phyloP scores from a whole-genome alignment of 2,329 filamentous ascomycete genomes.

The Falciphora oryzae region DNA sequence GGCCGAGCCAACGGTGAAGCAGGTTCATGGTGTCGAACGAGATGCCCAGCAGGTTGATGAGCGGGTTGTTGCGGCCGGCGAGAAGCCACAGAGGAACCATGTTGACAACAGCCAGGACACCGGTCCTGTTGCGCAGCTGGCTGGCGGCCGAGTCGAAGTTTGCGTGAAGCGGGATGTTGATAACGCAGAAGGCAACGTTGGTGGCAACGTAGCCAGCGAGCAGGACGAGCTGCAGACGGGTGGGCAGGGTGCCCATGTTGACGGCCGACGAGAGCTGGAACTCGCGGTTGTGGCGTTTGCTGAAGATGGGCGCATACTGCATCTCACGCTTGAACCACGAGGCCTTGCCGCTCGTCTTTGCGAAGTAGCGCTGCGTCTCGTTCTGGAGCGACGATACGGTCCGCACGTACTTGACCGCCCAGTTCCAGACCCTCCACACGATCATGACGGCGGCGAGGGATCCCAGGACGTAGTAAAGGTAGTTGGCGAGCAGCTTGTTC shows the following conservation, averaged over 20 bases:
- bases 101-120: constrained; percentile 66
- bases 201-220: constrained; percentile 61
- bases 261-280: constrained; percentile 55
- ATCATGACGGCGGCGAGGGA: constrained; percentile 58
- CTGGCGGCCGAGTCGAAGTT: constrained; percentile 37
- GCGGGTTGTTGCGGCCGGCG: constrained; percentile 71
- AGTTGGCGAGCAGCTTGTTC: constrained; percentile 53
- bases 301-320: constrained; percentile 64
- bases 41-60: constrained; percentile 65
- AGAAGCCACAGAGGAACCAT: constrained; percentile 72
- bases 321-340: constrained; percentile 64
- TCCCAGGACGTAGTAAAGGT: constrained; percentile 59
- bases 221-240: constrained; percentile 69
- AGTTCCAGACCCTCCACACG: constrained; percentile 58
- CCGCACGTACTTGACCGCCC: constrained; percentile 62
- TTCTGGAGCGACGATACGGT: constrained; percentile 71
- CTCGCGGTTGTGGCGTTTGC: constrained; percentile 71
- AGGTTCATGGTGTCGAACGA: constrained; percentile 82
- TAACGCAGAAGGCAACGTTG: constrained; percentile 72
- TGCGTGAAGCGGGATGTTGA: constrained; percentile 54
- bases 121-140: constrained; percentile 61
- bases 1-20: constrained; percentile 73
- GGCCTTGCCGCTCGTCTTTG: constrained; percentile 44
- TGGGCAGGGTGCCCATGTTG: constrained; percentile 66
- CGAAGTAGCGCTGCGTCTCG: constrained; percentile 75